These are phyloP conservation scores for Ceratocystis diversiconidia DNA, from an alignment of 2,329 filamentous ascomycete genomes.

Conservation along the genomic window DNA sequence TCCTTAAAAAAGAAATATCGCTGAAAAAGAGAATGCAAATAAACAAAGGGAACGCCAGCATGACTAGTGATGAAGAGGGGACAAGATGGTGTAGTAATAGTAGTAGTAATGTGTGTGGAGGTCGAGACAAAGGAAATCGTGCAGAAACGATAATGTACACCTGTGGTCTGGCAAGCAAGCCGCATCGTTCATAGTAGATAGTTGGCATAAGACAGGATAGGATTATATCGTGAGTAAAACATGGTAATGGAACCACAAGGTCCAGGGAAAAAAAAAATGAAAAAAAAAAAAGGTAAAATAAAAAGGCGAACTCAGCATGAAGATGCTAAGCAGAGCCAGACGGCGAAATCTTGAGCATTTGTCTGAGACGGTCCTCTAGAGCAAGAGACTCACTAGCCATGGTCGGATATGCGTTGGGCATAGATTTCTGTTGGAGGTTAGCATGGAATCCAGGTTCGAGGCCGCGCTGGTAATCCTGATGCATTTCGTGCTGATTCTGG, in stretches of 20 bases:
- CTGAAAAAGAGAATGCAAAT: background rate
- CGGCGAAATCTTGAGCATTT: conserved; percentile 16
- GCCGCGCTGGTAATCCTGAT: background rate
- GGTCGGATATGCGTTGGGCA: conserved; percentile 2
- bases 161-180: background rate
- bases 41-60: background rate
- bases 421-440: background rate
- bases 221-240: conserved; percentile 1
- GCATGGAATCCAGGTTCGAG: conserved; percentile 12
- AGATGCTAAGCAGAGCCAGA: background rate
- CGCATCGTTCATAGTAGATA: background rate
- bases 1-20: background rate
- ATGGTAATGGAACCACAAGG: conserved; percentile 1
- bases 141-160: background rate
- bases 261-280: conserved; percentile 1
- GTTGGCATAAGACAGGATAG: background rate
- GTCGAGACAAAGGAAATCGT: background rate
- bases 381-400: background rate
- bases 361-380: conserved; percentile 15
- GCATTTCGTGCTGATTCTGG: background rate
- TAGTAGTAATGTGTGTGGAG: background rate
- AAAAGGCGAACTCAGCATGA: background rate
- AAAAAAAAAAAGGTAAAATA: background rate
- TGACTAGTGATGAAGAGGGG: background rate
- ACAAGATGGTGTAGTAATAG: background rate